Conservation (phyloP, 495 filamentous ascomycete genomes). For the Alectoria sarmentosa region DNA sequence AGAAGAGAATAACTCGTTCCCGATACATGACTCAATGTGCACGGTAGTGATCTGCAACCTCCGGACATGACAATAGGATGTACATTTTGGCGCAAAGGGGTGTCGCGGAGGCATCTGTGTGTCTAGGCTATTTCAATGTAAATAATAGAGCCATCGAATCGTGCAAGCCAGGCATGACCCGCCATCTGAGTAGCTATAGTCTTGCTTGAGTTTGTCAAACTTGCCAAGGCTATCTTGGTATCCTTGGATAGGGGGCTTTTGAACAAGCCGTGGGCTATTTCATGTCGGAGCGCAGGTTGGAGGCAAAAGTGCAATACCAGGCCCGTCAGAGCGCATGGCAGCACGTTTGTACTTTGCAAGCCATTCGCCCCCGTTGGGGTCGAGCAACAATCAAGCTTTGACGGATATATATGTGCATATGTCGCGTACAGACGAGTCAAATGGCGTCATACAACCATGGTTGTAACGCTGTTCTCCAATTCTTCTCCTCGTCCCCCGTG, state of each 20-base stretch:
- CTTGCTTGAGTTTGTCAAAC: background rate
- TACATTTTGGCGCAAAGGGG: background rate
- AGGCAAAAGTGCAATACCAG: background rate
- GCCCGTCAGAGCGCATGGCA: background rate
- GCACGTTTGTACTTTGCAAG: background rate
- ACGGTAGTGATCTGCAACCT: background rate
- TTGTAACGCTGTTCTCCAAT: background rate
- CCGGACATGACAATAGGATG: background rate
- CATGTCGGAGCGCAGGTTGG: background rate
- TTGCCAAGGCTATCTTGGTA: background rate
- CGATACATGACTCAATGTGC: background rate
- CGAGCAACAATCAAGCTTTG: conserved; percentile 1
- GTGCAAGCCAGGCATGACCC: background rate
- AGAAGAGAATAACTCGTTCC: background rate
- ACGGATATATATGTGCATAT: conserved; percentile 8
- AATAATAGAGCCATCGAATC: background rate
- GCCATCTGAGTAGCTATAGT: background rate
- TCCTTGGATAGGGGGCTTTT: background rate
- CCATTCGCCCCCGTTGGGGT: background rate
- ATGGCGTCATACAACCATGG: background rate
- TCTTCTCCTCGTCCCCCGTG: background rate
- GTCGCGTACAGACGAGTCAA: background rate
- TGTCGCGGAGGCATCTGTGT: background rate
- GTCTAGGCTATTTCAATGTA: background rate
- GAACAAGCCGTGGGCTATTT: background rate